Base-by-base conservation (phyloP, 176 grass and related monocot genomes). In the Ampelocalamus luodianensis region DNA sequence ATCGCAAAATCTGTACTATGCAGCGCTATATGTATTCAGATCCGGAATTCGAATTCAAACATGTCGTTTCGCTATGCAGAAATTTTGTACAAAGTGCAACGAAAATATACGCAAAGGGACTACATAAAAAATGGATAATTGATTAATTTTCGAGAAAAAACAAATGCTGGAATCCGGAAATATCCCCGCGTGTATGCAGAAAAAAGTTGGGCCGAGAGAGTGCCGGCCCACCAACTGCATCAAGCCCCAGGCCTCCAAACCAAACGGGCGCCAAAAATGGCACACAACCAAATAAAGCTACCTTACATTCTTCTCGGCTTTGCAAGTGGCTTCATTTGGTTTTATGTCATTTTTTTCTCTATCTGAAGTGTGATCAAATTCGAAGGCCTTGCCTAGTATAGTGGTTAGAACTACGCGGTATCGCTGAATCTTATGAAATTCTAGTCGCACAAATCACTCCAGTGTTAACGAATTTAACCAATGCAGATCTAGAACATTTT, bases 381-480 rank as follows among this genome's bases (percentile, higher is more conserved):
- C 16, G 45, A 53, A 39, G 63, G 11, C 34, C 45, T 68, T 39
- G 22, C 20, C 17, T 16, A 42, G 74, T 54, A 37, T n/a, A 7
- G 34, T 55, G 46, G 51, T 5, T 18, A 48, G 16, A 59, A 38
- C n/a, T 27, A 71, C 20, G 0, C 34, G 18, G n/a, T 12, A 10
- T 46, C 16, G 6, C 72, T n/a, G 6, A 68, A 75, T 75, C 26
- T 76, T 39, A 68, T 87, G 50, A 26, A 62, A 70, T 20, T 45
- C 12, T 78, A 36, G 24, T 4, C 6, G 81, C 1, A 11, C 5
- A 8, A n/a, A 82, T 72, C 34, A 22, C 56, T 79, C 49, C 18
- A 14, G 6, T 38, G 3, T 8, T 45, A 45, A 76, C 8, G 14
- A 56, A 45, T 26, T 55, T 68, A 12, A 53, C 63, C 18, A 68